Base-by-base conservation (phyloP, 352 stramenopile genomes). In the Globisporangium radiosum region DNA sequence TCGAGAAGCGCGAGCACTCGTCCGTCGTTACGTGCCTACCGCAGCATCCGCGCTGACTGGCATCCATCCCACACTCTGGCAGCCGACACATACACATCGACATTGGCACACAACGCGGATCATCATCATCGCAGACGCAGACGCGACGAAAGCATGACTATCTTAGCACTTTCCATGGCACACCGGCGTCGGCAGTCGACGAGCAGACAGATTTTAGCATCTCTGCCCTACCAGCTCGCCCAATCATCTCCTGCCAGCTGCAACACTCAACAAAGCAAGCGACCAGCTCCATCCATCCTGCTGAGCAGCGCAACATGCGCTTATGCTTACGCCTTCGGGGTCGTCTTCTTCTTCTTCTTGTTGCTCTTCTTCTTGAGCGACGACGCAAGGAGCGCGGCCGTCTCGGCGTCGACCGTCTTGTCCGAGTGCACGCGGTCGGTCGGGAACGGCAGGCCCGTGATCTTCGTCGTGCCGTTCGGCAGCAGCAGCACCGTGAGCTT, bases 401-500 rank as follows among this genome's bases (percentile, higher is more conserved):
- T 97, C 71, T 98, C 92, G 44, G 98, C 92, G 64, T 98, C 88
- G 47, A 97, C 76, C 59, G 78, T 82, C 78, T 97, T 98, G 36
- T 97, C 87, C 62, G 92, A 97, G 57, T 86, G 88, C 63, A 98
- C 85, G 65, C 73, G 74, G 63, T 98, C 96, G 15, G 65, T 69
- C 37, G 92, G 92, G 68, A 98, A 87, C 33, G 82, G 67, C 53
- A 99, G 73, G 52, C 96, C 97, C 49, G 96, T 99, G 56, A 99
- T 98, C 78, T 97, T 95, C 39, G 82, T 87, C 5, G 96, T 98
- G 66, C 97, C 97, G 44, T 84, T 97, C 38, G 95, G 91, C 60
- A 99, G 70, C 51, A 99, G 81, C 56, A 99, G 79, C 50, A 99
- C 93, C 11, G 98, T 99, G 57, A 91, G 96, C 87, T 99, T 99